phyloP scores from a whole-genome alignment of 169 alveolate species.

The Plasmodium berghei region DNA sequence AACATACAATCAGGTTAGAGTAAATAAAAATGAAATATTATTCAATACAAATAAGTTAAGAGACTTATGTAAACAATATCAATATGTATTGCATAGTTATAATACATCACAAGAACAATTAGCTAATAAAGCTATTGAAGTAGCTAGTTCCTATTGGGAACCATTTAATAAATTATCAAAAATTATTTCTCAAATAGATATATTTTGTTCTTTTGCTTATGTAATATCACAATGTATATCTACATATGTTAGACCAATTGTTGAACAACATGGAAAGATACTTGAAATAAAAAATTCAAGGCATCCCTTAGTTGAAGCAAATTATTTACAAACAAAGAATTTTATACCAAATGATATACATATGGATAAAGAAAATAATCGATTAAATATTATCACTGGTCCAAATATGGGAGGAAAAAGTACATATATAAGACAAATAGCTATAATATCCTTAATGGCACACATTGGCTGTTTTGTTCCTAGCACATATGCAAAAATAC shows the following conservation, averaged over 20 bases:
- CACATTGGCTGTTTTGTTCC: conserved; percentile 98
- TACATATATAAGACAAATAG: conserved; percentile 94
- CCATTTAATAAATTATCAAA: conserved; percentile 90
- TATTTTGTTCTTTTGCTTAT: conserved; percentile 93
- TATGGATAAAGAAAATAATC: conserved; percentile 85
- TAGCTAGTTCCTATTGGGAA: conserved; percentile 97
- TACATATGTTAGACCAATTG: conserved; percentile 91
- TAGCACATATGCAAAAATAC: conserved; percentile 92
- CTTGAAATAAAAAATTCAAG: conserved; percentile 87
- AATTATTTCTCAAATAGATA: conserved; percentile 94
- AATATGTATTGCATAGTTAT: conserved; percentile 85
- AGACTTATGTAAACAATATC: conserved; percentile 86
- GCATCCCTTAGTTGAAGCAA: conserved; percentile 91
- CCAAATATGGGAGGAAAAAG: conserved; percentile 99
- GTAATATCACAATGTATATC: conserved; percentile 89
- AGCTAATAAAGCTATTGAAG: conserved; percentile 92
- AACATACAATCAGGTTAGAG: conserved; percentile 82
- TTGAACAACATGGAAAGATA: conserved; percentile 84
- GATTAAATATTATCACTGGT: conserved; percentile 96
- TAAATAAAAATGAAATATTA: conserved; percentile 90
- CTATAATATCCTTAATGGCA: conserved; percentile 85
- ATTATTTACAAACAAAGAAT: conserved; percentile 78
- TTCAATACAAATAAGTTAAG: conserved; percentile 90
- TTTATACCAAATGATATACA: conserved; percentile 91
- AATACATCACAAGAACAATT: conserved; percentile 87